Percentiles rank a stretch among this genome's conserved stretches.
phyloP scores from a whole-genome alignment of 176 grass and related monocot species.

The Eremochloa ophiuroides region DNA sequence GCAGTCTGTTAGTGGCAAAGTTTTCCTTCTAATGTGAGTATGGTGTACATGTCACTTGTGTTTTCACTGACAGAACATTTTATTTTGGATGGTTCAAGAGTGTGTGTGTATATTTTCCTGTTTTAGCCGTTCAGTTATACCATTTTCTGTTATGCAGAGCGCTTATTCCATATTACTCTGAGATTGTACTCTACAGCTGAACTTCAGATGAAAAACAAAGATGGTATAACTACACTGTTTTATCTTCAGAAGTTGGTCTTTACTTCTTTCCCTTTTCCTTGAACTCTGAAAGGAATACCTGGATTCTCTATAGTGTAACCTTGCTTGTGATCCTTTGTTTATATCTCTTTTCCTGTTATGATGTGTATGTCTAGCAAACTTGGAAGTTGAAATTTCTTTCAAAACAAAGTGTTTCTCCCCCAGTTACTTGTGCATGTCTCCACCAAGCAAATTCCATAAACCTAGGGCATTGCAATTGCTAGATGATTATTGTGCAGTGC shows the following conservation, averaged over 20 bases:
- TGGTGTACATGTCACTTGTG: neutral
- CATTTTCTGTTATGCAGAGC: slow-evolving; percentile 52
- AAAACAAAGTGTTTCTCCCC: neutral
- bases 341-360: neutral
- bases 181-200: slow-evolving; percentile 83
- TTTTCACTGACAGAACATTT: neutral
- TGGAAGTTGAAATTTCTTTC: neutral
- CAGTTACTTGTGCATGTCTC: neutral
- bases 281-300: neutral
- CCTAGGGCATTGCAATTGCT: neutral
- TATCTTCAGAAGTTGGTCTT: slow-evolving; percentile 65
- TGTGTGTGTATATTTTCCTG: too few relatives aligned
- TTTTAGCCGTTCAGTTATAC: neutral
- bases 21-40: neutral
- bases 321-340: neutral
- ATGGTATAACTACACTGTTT: slow-evolving; percentile 88
- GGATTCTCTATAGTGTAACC: neutral
- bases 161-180: slow-evolving; percentile 88
- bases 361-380: neutral
- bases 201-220: slow-evolving; percentile 83
- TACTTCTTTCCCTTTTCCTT: neutral
- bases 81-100: neutral
- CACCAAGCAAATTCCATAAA: neutral
- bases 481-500: neutral
- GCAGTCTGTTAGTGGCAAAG: neutral